Conservation (phyloP, 805 yeast genomes). For the Sungouiella thailandica region DNA sequence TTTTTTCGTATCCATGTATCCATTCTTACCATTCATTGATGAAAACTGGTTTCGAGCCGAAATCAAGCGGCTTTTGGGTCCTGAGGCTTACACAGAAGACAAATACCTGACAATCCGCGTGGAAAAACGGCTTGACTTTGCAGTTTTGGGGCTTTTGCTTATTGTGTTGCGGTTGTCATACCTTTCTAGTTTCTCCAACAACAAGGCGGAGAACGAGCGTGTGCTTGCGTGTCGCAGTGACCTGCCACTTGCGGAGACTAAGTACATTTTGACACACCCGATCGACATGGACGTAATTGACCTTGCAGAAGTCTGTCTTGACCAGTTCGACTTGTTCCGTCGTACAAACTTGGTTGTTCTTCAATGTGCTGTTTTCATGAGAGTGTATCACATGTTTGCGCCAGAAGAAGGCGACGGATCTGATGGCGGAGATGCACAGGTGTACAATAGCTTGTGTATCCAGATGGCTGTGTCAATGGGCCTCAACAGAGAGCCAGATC, state of each 20-base stretch:
- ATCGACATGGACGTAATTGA: constrained; percentile 25
- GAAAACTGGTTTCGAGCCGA: constrained; percentile 27
- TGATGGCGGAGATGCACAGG: constrained; percentile 14
- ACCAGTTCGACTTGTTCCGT: constrained; percentile 24
- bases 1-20: constrained; percentile 16
- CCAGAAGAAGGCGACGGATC: constrained; percentile 15
- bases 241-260: constrained; percentile 12
- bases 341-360: constrained; percentile 10
- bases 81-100: constrained; percentile 9
- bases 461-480: constrained; percentile 20
- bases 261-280: constrained; percentile 25
- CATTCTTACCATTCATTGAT: constrained; percentile 18
- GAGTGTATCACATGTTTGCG: constrained; percentile 9
- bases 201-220: constrained; percentile 10
- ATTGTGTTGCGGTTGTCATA: constrained; percentile 51
- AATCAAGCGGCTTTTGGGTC: constrained; percentile 40
- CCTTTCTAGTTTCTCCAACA: constrained; percentile 37
- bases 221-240: constrained; percentile 2
- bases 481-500: constrained; percentile 16
- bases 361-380: constrained; percentile 12
- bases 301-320: constrained; percentile 31
- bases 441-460: constrained; percentile 24
- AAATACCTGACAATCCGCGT: constrained; percentile 22
- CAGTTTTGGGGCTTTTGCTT: constrained; percentile 47
- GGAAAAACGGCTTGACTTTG: constrained; percentile 40